phyloP scores from a whole-genome alignment of 192 early-diverging fungal species.

The Coemansia umbellata region DNA sequence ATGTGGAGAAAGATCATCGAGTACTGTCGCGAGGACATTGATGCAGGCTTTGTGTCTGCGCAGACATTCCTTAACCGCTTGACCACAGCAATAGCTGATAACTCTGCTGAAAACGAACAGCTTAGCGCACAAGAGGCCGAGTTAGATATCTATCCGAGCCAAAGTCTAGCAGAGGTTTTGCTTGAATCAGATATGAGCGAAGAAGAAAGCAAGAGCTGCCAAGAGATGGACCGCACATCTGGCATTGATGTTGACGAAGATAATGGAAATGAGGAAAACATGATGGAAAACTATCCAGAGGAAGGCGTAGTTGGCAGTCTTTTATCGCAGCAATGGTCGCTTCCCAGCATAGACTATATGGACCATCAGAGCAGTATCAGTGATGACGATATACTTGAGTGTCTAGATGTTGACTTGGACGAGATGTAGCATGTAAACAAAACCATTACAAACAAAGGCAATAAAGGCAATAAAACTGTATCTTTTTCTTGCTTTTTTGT shows the following conservation, averaged over 20 bases:
- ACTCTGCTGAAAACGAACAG: not conserved
- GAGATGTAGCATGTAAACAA: slow-evolving; percentile 29
- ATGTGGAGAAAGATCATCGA: slow-evolving; percentile 46
- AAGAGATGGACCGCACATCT: not conserved
- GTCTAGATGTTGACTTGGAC: slow-evolving; percentile 44
- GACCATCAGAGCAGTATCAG: not conserved
- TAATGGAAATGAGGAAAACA: not conserved
- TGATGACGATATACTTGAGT: slow-evolving; percentile 33
- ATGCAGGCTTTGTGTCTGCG: slow-evolving; percentile 9
- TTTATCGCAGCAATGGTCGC: slow-evolving; percentile 37
- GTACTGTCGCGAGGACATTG: slow-evolving; percentile 21
- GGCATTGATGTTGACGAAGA: not conserved
- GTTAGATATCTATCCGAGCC: not conserved
- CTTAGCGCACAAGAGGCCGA: not conserved
- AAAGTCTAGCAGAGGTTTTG: not conserved
- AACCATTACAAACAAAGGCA: too few species aligned
- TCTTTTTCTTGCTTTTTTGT: too few species aligned
- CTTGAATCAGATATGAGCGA: not conserved
- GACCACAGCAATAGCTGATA: slow-evolving; percentile 4
- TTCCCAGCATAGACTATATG: slow-evolving; percentile 8
- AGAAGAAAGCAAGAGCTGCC: not conserved
- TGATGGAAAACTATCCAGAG: slow-evolving; percentile 8
- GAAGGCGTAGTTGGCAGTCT: slow-evolving; percentile 38
- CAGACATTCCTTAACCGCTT: slow-evolving; percentile 38
- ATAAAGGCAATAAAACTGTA: too few species aligned